Base-by-base conservation (phyloP, 495 filamentous ascomycete species). In the Xylaria castorea region DNA sequence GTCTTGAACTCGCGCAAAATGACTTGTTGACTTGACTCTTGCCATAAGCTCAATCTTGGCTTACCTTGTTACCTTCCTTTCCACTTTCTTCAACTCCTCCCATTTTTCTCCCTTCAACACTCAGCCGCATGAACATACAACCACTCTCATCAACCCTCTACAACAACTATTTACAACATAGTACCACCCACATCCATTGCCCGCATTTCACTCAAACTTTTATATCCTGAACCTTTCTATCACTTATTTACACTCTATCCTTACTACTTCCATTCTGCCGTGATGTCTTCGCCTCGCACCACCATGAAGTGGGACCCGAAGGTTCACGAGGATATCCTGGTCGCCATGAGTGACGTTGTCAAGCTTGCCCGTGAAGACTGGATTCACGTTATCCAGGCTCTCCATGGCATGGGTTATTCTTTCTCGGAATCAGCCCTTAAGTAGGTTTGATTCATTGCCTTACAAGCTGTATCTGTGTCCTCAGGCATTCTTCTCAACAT, bases 341-440 rank as follows among this genome's bases (percentile, higher is more conserved):
- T 76, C 27, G 77, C 75, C 1, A 40, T 81, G 63, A 66, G 71
- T 42, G 63, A 71, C 7, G 40, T 68, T 30, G 74, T 75, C 46
- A 71, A 75, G 32, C 80, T 77, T 2, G 71, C 34, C 7, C 68
- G 65, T 5, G 34, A 48, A 1, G 76, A 78, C 12, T 80, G 75
- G 70, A 34, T 38, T 1, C 46, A 44, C 1, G 70, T 82, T 22
- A 68, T 74, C 1, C 42, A 42, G 4, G 38, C 44, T 0, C 57
- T 82, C 34, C 68, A 48, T 1, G 40, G 9, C 2, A 81, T 78
- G 63, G 81, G 80, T 1, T 73, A 78, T 30, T 66, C 60, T 0
- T 79, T 79, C 66, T 73, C 72, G 5, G 78, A 78, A 5, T 71
- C 73, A 1, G 81, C 80, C 11, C 70, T 83, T 16, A 65, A 78